Evolutionary conservation across 768 basidiomycete species (phyloP), one percentile per base, ranked within the genome.

Genomic region (Naematelia aurantialba): DNA sequence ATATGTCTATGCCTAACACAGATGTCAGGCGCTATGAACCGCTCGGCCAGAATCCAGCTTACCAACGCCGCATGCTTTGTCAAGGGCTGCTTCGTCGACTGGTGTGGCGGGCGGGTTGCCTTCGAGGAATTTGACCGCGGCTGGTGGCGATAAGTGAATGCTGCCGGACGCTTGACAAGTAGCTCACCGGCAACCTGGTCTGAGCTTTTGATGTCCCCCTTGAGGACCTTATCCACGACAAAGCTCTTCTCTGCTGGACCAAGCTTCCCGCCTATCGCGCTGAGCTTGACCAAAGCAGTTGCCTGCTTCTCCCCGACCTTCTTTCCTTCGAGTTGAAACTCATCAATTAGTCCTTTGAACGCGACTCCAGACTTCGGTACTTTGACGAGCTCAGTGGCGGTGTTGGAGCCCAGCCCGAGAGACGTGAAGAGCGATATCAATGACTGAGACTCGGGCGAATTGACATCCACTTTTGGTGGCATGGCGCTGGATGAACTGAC

Each of bases 181-280:
- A n/a, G 77, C 85, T 67, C 68, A 91, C 93, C 93, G 54, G 83
- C 81, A 24, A 96, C 85, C 80, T 97, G 93, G 75, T 97, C 94
- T 2, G 84, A 82, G 30, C 83, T 84, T 78, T 87, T 89, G 58
- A 98, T 76, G 63, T 83, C 83, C 21, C 83, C 86, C 56, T 85
- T 83, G n/a, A 85, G 74, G 67, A 98, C 85, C 61, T 81, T 84
- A n/a, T 79, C 75, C 34, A 89, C 80, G 17, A 87, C 79, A 76
- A 85, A 89, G 46, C 78, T 80, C 60, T 83, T 81, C 72, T 84
- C 84, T n/a, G 77, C 79, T 29, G 80, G 78, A 3, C 78, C 82
- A 39, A 91, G 69, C 78, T 90, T 93, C 1, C 62, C 69, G 24
- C 81, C 79, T 13, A 87, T 78, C 19, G 84, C 80, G 5, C 88